Evolutionary conservation across 345 rosid species (phyloP), one percentile per base, ranked within the genome.

Genomic region (Pelargonium nanum): DNA sequence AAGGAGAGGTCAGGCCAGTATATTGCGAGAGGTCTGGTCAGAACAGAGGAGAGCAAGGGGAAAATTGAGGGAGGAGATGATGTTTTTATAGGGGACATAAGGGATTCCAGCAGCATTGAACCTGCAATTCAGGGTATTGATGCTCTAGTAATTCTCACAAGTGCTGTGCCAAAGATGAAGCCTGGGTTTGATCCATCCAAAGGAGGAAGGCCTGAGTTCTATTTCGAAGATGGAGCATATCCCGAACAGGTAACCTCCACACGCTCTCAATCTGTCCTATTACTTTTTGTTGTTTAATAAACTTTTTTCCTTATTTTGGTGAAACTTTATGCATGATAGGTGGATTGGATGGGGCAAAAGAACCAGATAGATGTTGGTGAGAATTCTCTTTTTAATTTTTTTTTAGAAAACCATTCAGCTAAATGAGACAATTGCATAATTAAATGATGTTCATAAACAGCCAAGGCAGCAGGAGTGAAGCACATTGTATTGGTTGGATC

Each of bases 311-410:
- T 1, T 48, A 19, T 57, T 66, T 55, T 60, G 57, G 67, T 73
- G 66, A 51, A 58, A 32, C 55, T 20, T 66, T 45, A 68, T 23
- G 57, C 22, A 19, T 75, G 34, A 55, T 55, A 93, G 97, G 96
- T 93, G 58, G 99, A 93, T 58, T 93, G 99, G 99, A 80, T 84
- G 66, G 99, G 99, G 67, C 99, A 89, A 87, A 93, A 89, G 69
- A 93, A 93, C 75, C 97, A 89, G 73, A 87, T 93, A 19, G 96
- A 93, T 76, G 87, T 83, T 32, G 99, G 96, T 89, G 74, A 71
- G 81, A 63, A 22, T 55, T 57, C 60, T 58, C 40, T 40, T 19
- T 59, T 59, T 74, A 3, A 56, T 16, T 63, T 64, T 26, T 40
- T 50, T 65, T 1, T 61, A 9, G n/a, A n/a, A 34, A 34, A 34